Conservation (phyloP, 1,139 yeast species). For the Candida anutae region DNA sequence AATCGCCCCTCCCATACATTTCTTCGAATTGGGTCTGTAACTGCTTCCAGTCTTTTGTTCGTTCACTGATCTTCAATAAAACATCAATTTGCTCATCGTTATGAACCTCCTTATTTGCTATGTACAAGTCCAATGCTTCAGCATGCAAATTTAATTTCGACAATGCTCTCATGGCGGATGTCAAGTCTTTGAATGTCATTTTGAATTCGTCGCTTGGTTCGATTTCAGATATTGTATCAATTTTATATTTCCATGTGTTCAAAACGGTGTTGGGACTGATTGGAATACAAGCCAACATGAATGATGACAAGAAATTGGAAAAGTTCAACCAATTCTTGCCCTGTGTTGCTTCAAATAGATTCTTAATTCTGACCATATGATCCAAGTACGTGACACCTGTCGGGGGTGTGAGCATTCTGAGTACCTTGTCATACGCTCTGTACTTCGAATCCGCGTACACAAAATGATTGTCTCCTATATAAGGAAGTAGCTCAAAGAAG, state of each 20-base stretch:
- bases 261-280: slow-evolving; percentile 15
- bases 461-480: slow-evolving; percentile 15
- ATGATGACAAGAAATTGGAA: slow-evolving; percentile 17
- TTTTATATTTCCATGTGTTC: slow-evolving; percentile 21
- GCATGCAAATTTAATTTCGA: slow-evolving; percentile 14
- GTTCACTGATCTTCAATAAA: slow-evolving; percentile 43
- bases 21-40: slow-evolving; percentile 58
- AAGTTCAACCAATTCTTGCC: slow-evolving; percentile 4
- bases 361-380: slow-evolving; percentile 5
- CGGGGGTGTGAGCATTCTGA: slow-evolving; percentile 13
- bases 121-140: slow-evolving; percentile 20
- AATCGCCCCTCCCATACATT: slow-evolving; percentile 48
- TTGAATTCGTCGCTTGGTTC: not conserved
- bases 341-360: slow-evolving; percentile 4
- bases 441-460: slow-evolving; percentile 10
- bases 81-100: slow-evolving; percentile 36
- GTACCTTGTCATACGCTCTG: slow-evolving; percentile 11
- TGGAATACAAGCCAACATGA: slow-evolving; percentile 12
- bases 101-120: slow-evolving; percentile 18
- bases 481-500: slow-evolving; percentile 13
- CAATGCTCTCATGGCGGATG: slow-evolving; percentile 23
- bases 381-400: slow-evolving; percentile 6
- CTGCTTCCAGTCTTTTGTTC: slow-evolving; percentile 47
- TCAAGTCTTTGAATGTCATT: slow-evolving; percentile 15
- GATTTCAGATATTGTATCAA: slow-evolving; percentile 4